Evolutionary conservation across 2,329 filamentous ascomycete species (phyloP).

Genomic region (Teratosphaeria pseudoeucalypti): DNA sequence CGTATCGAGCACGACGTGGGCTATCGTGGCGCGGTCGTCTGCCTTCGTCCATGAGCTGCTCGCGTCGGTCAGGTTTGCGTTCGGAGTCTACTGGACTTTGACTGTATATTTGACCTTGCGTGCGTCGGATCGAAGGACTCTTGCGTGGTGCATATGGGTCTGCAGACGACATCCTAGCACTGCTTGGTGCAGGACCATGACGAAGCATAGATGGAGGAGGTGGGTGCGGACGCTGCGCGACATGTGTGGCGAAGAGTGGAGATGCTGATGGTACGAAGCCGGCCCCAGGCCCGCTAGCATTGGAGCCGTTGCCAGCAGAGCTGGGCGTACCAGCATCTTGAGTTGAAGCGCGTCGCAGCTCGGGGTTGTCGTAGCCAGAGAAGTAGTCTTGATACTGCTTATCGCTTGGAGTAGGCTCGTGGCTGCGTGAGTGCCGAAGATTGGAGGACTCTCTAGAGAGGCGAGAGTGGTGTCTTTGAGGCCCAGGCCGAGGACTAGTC

Average conservation of each 20-base stretch:
- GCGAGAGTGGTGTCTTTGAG: constrained; percentile 18
- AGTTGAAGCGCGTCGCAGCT: constrained; percentile 7
- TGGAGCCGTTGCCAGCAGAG: constrained; percentile 8
- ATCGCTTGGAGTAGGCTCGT: constrained; percentile 32
- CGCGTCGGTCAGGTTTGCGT: neutral
- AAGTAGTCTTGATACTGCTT: constrained; percentile 18
- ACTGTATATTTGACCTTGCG: constrained; percentile 1
- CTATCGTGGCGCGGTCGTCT: constrained; percentile 1
- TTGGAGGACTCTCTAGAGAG: constrained; percentile 22
- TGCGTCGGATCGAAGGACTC: constrained; percentile 1
- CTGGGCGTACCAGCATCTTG: constrained; percentile 13
- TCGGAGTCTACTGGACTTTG: constrained; percentile 3
- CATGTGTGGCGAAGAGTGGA: constrained; percentile 38
- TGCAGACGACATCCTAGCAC: neutral
- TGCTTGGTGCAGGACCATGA: neutral
- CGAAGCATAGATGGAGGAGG: constrained; percentile 1
- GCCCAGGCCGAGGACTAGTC: constrained; percentile 1
- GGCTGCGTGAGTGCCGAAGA: constrained; percentile 32
- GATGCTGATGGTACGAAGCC: constrained; percentile 35
- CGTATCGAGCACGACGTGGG: constrained; percentile 6
- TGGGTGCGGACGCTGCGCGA: constrained; percentile 23
- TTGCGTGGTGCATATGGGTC: constrained; percentile 1
- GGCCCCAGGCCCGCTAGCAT: neutral
- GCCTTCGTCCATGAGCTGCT: neutral
- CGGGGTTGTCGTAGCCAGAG: constrained; percentile 10